Evolutionary conservation across 805 yeast genomes (phyloP), one percentile per base, ranked within the genome.

Genomic region (Barnettozyma botsteinii): DNA sequence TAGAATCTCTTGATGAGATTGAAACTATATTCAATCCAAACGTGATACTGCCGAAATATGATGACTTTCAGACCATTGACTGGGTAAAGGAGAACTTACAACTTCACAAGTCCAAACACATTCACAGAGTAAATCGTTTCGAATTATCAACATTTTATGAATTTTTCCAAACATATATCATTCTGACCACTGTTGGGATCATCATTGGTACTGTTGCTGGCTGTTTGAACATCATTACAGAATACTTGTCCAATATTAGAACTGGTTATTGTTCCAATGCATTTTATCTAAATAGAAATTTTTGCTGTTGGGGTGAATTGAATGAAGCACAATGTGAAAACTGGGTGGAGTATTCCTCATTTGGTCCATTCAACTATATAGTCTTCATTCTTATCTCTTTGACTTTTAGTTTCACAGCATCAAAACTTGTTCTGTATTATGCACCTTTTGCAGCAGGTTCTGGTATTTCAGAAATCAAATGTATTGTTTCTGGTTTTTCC

Each of bases 401-500:
- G 1, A 13, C 65, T 0, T 79, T 91, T 50, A 84, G 93, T 3
- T 59, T 70, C 8, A 49, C 70, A 10, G 80, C 96, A 1, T 86
- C 91, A 0, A 56, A 70, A 12, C 55, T 88, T 26, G 96, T 94
- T 33, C 69, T 76, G 48, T 58, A 59, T 12, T 79, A 77, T 50
- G 89, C 96, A 0, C 96, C 96, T 1, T 70, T 80, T 38, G 98
- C 98, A 2, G 94, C 98, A 1, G 99, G 99, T 1, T 85, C 95
- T 7, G 99, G 99, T 0, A 94, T 93, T 37, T 84, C 97, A 13
- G 99, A 93, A 61, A 91, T 93, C 57, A 93, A 94, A 62, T 85
- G 93, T 57, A 88, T 93, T 47, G 86, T 89, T 1, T 80, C 94
- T 0, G 99, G 99, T 0, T 94, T 89, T 58, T 76, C 73, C 21